Evolutionary conservation across 176 grass and related monocot genomes (phyloP), one percentile per base, ranked within the genome.

Genomic region (Eleusine indica): DNA sequence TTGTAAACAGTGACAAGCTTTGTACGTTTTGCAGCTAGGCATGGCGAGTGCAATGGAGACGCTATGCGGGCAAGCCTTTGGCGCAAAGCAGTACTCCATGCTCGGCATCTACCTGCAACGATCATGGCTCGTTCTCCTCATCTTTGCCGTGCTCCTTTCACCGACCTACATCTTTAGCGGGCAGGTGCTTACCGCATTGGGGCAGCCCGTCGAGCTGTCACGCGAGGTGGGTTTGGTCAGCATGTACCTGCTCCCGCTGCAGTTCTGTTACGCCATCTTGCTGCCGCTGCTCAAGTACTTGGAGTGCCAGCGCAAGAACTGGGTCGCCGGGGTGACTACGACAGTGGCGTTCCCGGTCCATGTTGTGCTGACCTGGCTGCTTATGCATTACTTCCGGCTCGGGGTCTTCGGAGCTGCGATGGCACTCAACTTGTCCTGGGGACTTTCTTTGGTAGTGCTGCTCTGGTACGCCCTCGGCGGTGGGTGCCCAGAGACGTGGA

Each of bases 31-130:
- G 44, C 66, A 87, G 89, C 47, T 91, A 6, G 89, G 89, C 66
- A 91, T 91, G 90, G 78, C 86, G 40, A 86, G 82, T 54, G 86
- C 86, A 9, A 47, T 85, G 60, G 86, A 91, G 32, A 91, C 90
- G 5, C 51, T 91, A 0, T 88, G 78, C 74, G 86, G 86, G 5
- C 86, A 88, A 37, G 82, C 90, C 47, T 91, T 38, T 10, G 86
- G 86, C 3, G 90, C 82, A 3, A 85, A 64, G 82, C 83, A 88
- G 62, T 32, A 85, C 79, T 21, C 38, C 78, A 88, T 86, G 86
- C 79, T 91, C 12, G 90, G 90, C 60, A 35, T 86, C 73, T 88
- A 91, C 83, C 1, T 91, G 25, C 86, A 88, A 39, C 85, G 90
- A 0, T 91, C 86, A 1, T 91, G 90, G 90, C 19, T 91, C 14